Conservation (phyloP, 306 rosid genomes). For the Cucurbita maxima region DNA sequence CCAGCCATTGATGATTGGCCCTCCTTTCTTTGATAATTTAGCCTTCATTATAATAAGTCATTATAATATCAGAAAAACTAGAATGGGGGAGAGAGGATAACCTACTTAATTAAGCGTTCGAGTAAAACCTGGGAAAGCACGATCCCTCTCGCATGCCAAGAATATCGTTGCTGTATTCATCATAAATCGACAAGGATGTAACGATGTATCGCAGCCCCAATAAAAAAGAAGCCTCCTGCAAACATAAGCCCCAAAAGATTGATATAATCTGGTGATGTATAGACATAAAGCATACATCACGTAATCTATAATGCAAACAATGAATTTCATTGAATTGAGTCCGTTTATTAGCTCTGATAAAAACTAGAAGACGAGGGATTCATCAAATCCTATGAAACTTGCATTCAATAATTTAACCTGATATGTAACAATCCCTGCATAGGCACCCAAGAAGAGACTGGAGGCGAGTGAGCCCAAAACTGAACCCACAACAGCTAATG, state of each 20-base stretch:
- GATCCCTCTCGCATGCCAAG: conserved; percentile 94
- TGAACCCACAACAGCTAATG: conserved; percentile 79
- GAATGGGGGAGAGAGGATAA: background rate
- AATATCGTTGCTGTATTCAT: conserved; percentile 85
- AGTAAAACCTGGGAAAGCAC: conserved; percentile 75
- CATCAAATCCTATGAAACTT: background rate
- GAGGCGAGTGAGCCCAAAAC: conserved; percentile 50
- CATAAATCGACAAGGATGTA: conserved; percentile 78
- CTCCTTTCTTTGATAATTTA: background rate
- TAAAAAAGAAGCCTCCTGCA: conserved; percentile 68
- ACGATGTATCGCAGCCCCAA: conserved; percentile 46
- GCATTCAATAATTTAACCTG: conserved; percentile 34
- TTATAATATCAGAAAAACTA: background rate
- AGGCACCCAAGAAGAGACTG: conserved; percentile 70
- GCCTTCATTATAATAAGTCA: conserved; percentile 15
- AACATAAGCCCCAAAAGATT: conserved; percentile 16
- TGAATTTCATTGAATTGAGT: background rate
- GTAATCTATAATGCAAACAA: background rate
- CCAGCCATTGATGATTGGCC: conserved; percentile 11
- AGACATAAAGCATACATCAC: background rate
- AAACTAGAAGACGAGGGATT: background rate
- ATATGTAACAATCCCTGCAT: conserved; percentile 67
- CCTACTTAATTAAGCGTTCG: background rate
- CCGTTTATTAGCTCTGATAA: background rate
- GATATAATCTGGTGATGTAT: background rate